phyloP scores from a whole-genome alignment of 345 rosid species.

The Schrenkiella parvula region DNA sequence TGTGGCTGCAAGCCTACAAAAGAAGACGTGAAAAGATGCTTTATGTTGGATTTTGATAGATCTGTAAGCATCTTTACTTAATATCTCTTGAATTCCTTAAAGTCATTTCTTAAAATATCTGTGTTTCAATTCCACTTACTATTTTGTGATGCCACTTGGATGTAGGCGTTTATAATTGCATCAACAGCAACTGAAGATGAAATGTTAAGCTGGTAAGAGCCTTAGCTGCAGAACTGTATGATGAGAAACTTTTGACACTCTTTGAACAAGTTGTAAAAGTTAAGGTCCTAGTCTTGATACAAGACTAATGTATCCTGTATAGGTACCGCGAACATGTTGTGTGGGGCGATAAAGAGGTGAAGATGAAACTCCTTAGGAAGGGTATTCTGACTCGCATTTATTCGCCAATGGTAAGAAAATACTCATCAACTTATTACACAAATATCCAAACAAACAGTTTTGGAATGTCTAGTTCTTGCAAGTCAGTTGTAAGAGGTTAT shows the following conservation, averaged over 20 bases:
- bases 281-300: background rate
- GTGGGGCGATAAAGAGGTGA: constrained; percentile 82
- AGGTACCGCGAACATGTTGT: constrained; percentile 91
- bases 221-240: background rate
- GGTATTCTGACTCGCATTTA: constrained; percentile 83
- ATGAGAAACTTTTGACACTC: background rate
- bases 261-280: background rate
- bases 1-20: constrained; percentile 99
- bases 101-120: background rate
- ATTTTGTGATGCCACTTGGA: background rate
- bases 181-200: constrained; percentile 93
- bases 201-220: constrained; percentile 78
- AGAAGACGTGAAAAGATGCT: constrained; percentile 96
- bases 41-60: constrained; percentile 96
- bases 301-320: background rate
- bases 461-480: background rate
- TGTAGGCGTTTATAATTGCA: constrained; percentile 95
- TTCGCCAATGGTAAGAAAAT: constrained; percentile 74
- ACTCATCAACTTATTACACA: background rate
- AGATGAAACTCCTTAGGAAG: constrained; percentile 69
- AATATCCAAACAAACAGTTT: background rate
- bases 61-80: constrained; percentile 50
- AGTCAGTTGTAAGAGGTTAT: background rate
- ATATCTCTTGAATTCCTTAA: background rate
- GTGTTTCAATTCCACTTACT: background rate